Percentiles rank a stretch among this genome's conserved stretches.
Conservation (phyloP, 352 stramenopile genomes). For the Saprolegnia parasitica region DNA sequence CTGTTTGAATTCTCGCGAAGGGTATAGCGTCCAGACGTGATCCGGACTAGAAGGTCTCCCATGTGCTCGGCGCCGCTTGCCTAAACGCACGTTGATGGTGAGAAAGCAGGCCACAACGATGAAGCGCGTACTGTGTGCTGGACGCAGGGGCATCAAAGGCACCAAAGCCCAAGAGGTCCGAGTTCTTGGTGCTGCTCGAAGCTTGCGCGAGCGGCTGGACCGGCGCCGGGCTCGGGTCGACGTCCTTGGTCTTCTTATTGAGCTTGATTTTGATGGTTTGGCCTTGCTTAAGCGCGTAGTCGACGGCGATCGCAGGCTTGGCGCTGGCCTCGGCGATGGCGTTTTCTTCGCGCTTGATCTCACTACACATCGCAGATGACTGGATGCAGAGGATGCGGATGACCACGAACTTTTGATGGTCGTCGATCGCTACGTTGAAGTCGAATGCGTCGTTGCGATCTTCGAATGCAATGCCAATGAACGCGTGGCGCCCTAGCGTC, state of each 20-base stretch:
- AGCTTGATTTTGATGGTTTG: slow-evolving; percentile 90
- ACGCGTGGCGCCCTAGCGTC: slow-evolving; percentile 75
- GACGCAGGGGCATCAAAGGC: slow-evolving; percentile 27
- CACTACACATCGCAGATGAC: slow-evolving; percentile 33
- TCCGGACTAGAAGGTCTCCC: slow-evolving; percentile 50
- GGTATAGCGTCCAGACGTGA: not conserved
- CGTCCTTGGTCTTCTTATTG: slow-evolving; percentile 56
- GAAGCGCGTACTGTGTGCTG: not conserved
- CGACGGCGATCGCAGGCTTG: slow-evolving; percentile 45
- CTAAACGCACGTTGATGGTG: not conserved
- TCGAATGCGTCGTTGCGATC: slow-evolving; percentile 93
- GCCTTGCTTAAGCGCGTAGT: slow-evolving; percentile 90
- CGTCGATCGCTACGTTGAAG: slow-evolving; percentile 91
- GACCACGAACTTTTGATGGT: slow-evolving; percentile 65
- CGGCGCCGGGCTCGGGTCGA: slow-evolving; percentile 34
- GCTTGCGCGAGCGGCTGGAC: slow-evolving; percentile 32
- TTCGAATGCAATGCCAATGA: slow-evolving; percentile 92
- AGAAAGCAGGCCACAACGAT: too few species aligned
- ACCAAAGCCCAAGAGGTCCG: slow-evolving; percentile 42
- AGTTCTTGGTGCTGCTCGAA: slow-evolving; percentile 34
- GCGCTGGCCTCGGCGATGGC: slow-evolving; percentile 36
- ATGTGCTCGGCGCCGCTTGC: slow-evolving; percentile 36
- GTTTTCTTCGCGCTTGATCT: slow-evolving; percentile 54
- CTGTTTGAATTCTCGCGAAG: not conserved
- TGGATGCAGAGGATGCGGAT: not conserved